Evolutionary conservation across 106 monocot genomes (phyloP), one percentile per base, ranked within the genome.

Genomic region (Allium cepa): DNA sequence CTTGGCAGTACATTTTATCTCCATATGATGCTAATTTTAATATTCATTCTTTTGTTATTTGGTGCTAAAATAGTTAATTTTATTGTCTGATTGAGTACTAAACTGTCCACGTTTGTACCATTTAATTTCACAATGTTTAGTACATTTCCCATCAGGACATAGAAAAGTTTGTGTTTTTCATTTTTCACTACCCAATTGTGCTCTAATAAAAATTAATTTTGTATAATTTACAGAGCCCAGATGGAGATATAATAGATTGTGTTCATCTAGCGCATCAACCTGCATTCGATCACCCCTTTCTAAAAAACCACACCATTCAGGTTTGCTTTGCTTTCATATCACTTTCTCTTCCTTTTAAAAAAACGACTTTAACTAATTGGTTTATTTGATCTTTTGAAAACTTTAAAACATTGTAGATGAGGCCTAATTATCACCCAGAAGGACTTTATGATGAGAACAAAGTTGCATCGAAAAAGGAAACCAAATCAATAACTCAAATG

Each of bases 271-370:
- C 80, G 56, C 76, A 79, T 71, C 90, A 90, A 57, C 86, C 84
- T 53, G 90, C 90, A 8, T 86, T 90, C 60, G 90, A 90, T 87
- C 86, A 90, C 60, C 90, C 90, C 59, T 87, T 79, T 71, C 83
- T 90, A 68, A 90, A 90, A 68, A 84, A 90, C 77, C 90, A 86
- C 83, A 86, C 83, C 7, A 76, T 90, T 75, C 85, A 85, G 88
- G 88, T 89, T 17, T 46, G 36, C 18, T 3, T 18, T 11, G 12
- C 45, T 47, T 46, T 65, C 48, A 15, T 17, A 15, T 45, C 48
- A 0, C 17, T 59, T 59, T 26, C 46, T 56, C 47, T 50, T 69
- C 28, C 53, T 55, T 69, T 56, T 22, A 66, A 66, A 66, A 69
- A 17, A 11, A 0, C 0, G 45, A 49, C 50, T 36, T 36, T 36